Conservation (phyloP, 2,329 filamentous ascomycete species). For the Aspergillus flavus region DNA sequence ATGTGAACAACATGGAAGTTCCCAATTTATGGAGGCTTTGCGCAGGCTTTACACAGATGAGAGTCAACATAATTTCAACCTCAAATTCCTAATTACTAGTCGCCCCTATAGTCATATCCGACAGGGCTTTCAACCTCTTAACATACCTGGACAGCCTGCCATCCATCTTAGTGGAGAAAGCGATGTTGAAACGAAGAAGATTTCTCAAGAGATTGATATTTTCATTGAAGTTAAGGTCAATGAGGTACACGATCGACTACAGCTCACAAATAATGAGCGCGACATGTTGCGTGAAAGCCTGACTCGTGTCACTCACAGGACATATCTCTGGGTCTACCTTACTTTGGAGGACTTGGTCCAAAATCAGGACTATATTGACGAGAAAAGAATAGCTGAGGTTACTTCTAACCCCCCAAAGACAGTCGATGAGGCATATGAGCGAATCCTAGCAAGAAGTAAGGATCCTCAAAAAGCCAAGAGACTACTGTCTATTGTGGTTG, state of each 20-base stretch:
- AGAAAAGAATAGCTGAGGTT: slow-evolving; percentile 19
- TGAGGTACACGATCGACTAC: slow-evolving; percentile 11
- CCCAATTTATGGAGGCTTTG: slow-evolving; percentile 28
- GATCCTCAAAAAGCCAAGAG: slow-evolving; percentile 28
- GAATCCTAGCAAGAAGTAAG: slow-evolving; percentile 35
- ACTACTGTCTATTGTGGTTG: slow-evolving; percentile 41
- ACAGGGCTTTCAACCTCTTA: slow-evolving; percentile 15
- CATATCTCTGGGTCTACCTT: slow-evolving; percentile 46
- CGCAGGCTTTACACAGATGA: slow-evolving; percentile 24
- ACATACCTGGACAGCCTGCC: slow-evolving; percentile 10
- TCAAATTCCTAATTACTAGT: slow-evolving; percentile 43
- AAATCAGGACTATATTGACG: slow-evolving; percentile 9
- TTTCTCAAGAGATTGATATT: slow-evolving; percentile 28
- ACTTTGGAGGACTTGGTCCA: slow-evolving; percentile 34
- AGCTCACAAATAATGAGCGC: slow-evolving; percentile 20
- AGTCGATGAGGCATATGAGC: slow-evolving; percentile 36
- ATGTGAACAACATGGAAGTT: slow-evolving; percentile 29
- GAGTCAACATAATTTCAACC: slow-evolving; percentile 4
- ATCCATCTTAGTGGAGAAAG: slow-evolving; percentile 25
- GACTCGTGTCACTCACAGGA: slow-evolving; percentile 34
- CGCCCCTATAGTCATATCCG: slow-evolving; percentile 26
- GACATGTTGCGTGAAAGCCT: slow-evolving; percentile 29
- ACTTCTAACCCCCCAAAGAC: slow-evolving; percentile 25
- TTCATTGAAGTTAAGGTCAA: slow-evolving; percentile 23
- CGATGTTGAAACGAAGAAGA: slow-evolving; percentile 19